These are phyloP conservation scores for Fusarium paranaense DNA, from an alignment of 2,329 filamentous ascomycete species.

Conservation along the genomic window DNA sequence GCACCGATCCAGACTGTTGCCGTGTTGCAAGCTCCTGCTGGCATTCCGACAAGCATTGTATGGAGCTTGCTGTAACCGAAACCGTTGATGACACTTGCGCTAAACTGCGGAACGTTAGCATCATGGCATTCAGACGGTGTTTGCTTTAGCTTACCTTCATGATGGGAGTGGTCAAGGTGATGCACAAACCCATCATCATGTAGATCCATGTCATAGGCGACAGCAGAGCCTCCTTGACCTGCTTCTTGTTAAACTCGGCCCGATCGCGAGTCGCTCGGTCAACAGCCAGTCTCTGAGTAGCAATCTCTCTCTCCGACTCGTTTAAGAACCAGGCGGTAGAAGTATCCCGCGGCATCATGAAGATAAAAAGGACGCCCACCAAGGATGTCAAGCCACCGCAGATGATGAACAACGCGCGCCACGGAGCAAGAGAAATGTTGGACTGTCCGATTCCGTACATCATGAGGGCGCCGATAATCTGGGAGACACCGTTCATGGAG, in stretches of 20 bases:
- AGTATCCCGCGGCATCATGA: constrained; percentile 60
- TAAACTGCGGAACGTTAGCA: neutral
- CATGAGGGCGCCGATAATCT: neutral
- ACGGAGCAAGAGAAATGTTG: constrained; percentile 51
- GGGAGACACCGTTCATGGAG: neutral
- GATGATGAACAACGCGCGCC: constrained; percentile 61
- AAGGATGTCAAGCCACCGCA: constrained; percentile 60
- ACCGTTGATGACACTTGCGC: constrained; percentile 55
- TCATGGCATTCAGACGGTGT: rapidly evolving
- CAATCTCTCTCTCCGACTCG: constrained; percentile 54
- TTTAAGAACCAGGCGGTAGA: constrained; percentile 62
- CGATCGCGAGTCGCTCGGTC: constrained; percentile 51
- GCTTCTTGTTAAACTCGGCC: constrained; percentile 56
- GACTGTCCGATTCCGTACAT: neutral
- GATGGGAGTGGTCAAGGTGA: constrained; percentile 47
- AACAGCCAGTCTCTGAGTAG: constrained; percentile 48
- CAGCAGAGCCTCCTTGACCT: constrained; percentile 57
- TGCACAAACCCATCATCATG: constrained; percentile 40
- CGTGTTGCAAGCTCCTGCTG: constrained; percentile 61
- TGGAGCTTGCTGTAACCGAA: constrained; percentile 57
- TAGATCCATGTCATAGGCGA: constrained; percentile 55
- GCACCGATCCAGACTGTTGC: constrained; percentile 59
- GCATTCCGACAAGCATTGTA: constrained; percentile 60
- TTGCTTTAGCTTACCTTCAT: neutral
- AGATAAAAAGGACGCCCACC: constrained; percentile 57